Evolutionary conservation across 192 early-diverging fungal species (phyloP), one percentile per base, ranked within the genome.

Genomic region (Backusella macrospora): DNA sequence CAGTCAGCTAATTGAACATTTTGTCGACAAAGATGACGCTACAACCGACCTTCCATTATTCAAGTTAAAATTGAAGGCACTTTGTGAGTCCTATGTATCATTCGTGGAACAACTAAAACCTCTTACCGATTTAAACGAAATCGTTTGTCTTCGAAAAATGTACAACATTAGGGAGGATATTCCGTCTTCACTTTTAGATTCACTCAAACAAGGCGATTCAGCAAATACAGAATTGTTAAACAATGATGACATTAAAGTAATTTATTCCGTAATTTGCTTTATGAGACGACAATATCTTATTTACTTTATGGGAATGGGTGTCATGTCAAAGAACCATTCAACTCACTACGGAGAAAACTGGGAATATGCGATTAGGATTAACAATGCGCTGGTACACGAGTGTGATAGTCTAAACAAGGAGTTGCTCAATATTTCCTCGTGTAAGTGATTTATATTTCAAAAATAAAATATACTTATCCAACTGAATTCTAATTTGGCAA

Each of bases 281-380:
- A 79, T 78, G 26, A 78, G 87, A 16, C 78, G 86, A 23, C 83
- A 89, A 43, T 86, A 76, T 43, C 52, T 89, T 7, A 78, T 81
- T 39, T 82, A 89, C 26, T 73, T 89, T 8, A 48, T 89, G 39
- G 82, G 83, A 0, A 42, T 82, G 44, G 71, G 69, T 26, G 62
- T 9, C 43, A 68, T 68, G 66, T 68, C 66, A 9, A 68, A 44
- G 5, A 68, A 23, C 6, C 13, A 44, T 42, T 18, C 65, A 12
- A 39, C 3, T 26, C 65, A 45, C 12, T 47, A 46, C 26, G 67
- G 45, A 14, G 44, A 68, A 29, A 47, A 68, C 42, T 68, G 67
- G 67, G 42, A 42, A 47, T 26, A 68, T 13, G 78, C 65, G 5
- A 45, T 70, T 26, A 2, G 37, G 26, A 71, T 75, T 23, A 74